phyloP scores from a whole-genome alignment of 2,329 filamentous ascomycete genomes.

The Aspergillus floridensis region DNA sequence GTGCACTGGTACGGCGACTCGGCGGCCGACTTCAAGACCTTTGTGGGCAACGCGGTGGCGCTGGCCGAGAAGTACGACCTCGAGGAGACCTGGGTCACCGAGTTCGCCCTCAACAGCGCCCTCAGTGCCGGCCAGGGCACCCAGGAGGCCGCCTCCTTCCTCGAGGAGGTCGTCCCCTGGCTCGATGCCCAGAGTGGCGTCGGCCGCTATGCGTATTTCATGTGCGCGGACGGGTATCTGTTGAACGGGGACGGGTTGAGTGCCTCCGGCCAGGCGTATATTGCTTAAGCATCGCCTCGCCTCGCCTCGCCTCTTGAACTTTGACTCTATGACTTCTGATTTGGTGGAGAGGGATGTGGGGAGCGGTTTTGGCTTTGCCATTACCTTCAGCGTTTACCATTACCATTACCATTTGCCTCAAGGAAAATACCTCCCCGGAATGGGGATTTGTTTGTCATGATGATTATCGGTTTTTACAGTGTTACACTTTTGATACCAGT shows the following conservation, averaged over 20 bases:
- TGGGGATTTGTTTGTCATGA: no score
- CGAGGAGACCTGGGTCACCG: conserved; percentile 46
- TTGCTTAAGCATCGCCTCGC: neutral
- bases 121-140: conserved; percentile 21
- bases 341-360: no score
- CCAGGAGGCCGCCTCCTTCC: conserved; percentile 32
- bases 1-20: conserved; percentile 47
- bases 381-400: no score
- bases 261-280: conserved; percentile 32
- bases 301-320: no score
- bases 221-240: conserved; percentile 33
- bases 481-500: no score
- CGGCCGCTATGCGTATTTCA: conserved; percentile 46
- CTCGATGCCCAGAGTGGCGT: conserved; percentile 40
- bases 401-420: no score
- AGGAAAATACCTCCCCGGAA: no score
- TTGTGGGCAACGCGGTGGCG: conserved; percentile 36
- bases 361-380: no score
- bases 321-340: no score
- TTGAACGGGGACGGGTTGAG: conserved; percentile 28
- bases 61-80: conserved; percentile 35
- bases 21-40: conserved; percentile 37
- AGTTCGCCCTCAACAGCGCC: conserved; percentile 41
- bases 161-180: conserved; percentile 39
- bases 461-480: no score